Conservation (phyloP, 176 grass and related monocot species). For the Carex parvula region DNA sequence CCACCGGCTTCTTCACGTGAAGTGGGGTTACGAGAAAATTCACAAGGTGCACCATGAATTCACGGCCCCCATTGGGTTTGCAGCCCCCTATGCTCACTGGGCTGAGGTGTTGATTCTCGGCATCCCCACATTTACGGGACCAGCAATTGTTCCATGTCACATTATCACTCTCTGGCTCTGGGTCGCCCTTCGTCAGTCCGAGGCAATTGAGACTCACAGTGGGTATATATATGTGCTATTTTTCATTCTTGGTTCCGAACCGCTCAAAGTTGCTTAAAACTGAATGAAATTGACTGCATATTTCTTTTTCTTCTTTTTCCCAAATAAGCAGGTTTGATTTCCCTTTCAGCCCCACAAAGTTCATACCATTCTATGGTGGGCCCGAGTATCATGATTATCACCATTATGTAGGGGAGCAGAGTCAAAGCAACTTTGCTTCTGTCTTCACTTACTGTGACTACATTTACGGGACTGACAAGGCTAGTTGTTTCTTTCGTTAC, state of each 20-base stretch:
- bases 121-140: constrained; percentile 62
- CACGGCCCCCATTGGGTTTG: constrained; percentile 75
- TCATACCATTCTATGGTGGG: constrained; percentile 90
- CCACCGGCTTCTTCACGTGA: constrained; percentile 68
- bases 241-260: too few relatives aligned
- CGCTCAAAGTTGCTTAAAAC: not conserved
- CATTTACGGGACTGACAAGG: constrained; percentile 87
- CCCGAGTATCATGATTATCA: constrained; percentile 98
- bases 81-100: constrained; percentile 81
- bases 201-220: constrained; percentile 82
- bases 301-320: not conserved
- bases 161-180: constrained; percentile 91
- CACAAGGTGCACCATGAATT: constrained; percentile 87
- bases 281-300: not conserved
- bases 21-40: constrained; percentile 77
- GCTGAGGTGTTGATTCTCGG: constrained; percentile 77
- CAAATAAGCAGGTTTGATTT: constrained; percentile 73
- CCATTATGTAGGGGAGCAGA: constrained; percentile 83
- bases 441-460: constrained; percentile 97
- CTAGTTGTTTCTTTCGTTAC: constrained; percentile 26
- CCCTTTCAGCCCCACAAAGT: constrained; percentile 78
- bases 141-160: constrained; percentile 67
- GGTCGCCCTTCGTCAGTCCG: constrained; percentile 68
- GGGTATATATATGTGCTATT: constrained; percentile 36
- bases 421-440: constrained; percentile 89